Evolutionary conservation across 306 rosid species (phyloP).

Genomic region (Vigna unguiculata): DNA sequence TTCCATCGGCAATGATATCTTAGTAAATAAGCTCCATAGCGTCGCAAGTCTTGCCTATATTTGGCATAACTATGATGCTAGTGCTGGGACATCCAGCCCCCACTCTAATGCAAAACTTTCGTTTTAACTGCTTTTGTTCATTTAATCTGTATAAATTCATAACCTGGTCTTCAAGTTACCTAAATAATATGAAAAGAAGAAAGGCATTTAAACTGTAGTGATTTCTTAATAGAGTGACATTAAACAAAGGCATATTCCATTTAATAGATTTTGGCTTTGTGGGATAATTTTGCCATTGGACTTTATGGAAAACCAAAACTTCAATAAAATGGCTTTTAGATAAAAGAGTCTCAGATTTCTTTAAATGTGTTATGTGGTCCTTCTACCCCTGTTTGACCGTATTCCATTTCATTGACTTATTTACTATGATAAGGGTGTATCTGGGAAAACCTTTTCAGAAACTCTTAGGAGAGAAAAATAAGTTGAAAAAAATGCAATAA

Average conservation of each 20-base stretch:
- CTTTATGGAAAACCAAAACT: background rate
- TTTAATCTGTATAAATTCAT: background rate
- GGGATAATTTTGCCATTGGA: background rate
- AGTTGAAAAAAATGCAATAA: too few species aligned
- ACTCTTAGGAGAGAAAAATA: too few species aligned
- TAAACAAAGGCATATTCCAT: background rate
- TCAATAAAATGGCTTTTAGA: background rate
- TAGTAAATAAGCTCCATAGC: background rate
- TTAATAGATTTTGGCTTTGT: background rate
- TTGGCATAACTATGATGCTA: background rate
- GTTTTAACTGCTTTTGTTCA: background rate
- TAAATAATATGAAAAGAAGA: background rate
- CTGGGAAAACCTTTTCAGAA: too few species aligned
- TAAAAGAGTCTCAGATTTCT: background rate
- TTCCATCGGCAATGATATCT: too few species aligned
- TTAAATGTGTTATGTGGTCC: background rate
- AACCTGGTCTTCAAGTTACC: background rate
- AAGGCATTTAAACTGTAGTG: background rate
- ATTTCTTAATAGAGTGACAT: background rate
- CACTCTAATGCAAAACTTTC: background rate
- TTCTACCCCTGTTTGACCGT: background rate
- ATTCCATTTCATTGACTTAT: constrained; percentile 3
- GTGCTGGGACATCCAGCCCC: background rate
- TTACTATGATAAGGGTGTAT: background rate
- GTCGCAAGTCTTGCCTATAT: background rate